Conservation (phyloP, 495 filamentous ascomycete genomes). For the Aspergillus saccharolyticus region DNA sequence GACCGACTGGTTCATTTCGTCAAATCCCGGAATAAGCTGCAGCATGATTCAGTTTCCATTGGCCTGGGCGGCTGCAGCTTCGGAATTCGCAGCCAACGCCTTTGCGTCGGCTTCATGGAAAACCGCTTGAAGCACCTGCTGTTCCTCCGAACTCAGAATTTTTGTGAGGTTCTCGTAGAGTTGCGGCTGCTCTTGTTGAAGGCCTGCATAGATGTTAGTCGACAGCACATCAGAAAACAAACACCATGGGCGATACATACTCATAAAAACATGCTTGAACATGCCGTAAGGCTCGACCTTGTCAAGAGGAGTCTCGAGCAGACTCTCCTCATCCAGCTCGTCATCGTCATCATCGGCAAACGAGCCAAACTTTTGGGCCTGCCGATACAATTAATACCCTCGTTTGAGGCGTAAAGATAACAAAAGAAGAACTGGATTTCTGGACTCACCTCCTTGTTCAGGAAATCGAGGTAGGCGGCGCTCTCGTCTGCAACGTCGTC, state of each 20-base stretch:
- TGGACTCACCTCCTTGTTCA: conserved; percentile 72
- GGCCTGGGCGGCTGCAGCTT: conserved; percentile 34
- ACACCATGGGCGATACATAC: conserved; percentile 61
- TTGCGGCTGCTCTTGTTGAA: conserved; percentile 86
- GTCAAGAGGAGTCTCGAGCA: conserved; percentile 91
- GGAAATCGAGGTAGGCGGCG: conserved; percentile 89
- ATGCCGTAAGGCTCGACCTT: conserved; percentile 88
- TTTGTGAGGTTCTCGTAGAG: conserved; percentile 78
- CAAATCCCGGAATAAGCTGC: conserved; percentile 5
- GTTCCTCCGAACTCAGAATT: conserved; percentile 74
- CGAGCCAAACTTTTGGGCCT: conserved; percentile 78
- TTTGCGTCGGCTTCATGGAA: conserved; percentile 73
- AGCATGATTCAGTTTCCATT: conserved; percentile 35
- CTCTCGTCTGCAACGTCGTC: conserved; percentile 80
- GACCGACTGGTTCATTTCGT: conserved; percentile 1
- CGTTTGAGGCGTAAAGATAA: background rate
- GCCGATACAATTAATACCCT: conserved; percentile 13
- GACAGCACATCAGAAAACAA: background rate
- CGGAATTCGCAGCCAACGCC: conserved; percentile 39
- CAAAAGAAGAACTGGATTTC: background rate
- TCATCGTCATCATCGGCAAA: conserved; percentile 74
- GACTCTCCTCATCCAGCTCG: conserved; percentile 82
- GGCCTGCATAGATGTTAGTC: conserved; percentile 48
- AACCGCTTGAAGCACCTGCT: conserved; percentile 71
- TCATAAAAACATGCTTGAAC: conserved; percentile 74